Evolutionary conservation across 2,329 filamentous ascomycete species (phyloP).

Genomic region (Hypoxylon sp.): DNA sequence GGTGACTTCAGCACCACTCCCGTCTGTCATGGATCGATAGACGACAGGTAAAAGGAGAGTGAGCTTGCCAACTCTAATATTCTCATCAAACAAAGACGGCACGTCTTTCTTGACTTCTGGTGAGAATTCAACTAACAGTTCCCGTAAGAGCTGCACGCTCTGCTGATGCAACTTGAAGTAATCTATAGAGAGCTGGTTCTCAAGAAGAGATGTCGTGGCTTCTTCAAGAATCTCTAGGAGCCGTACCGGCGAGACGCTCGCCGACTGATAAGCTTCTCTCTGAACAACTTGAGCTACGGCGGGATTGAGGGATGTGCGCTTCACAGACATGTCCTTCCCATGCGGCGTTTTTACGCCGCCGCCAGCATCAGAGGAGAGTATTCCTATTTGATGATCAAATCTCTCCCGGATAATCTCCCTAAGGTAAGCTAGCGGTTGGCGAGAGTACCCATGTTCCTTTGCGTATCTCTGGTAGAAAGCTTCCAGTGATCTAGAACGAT

Average conservation of each 20-base stretch:
- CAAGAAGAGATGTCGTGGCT: slow-evolving; percentile 41
- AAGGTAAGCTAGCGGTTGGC: slow-evolving; percentile 27
- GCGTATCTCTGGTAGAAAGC: slow-evolving; percentile 24
- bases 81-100: slow-evolving; percentile 18
- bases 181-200: slow-evolving; percentile 48
- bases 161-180: slow-evolving; percentile 48
- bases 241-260: slow-evolving; percentile 45
- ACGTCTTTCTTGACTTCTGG: slow-evolving; percentile 19
- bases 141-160: slow-evolving; percentile 37
- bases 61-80: slow-evolving; percentile 12
- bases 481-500: slow-evolving; percentile 17
- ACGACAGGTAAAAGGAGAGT: slow-evolving; percentile 21
- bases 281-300: slow-evolving; percentile 15
- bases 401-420: slow-evolving; percentile 31
- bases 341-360: not conserved
- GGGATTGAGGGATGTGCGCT: not conserved
- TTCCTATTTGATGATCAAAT: slow-evolving; percentile 11
- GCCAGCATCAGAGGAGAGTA: slow-evolving; percentile 1
- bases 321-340: not conserved
- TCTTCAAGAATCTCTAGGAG: slow-evolving; percentile 48
- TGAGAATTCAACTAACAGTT: slow-evolving; percentile 27
- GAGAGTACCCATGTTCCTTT: slow-evolving; percentile 5
- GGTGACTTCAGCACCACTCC: not conserved
- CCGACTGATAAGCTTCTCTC: slow-evolving; percentile 27
- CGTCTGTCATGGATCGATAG: slow-evolving; percentile 16